Evolutionary conservation across 805 yeast species (phyloP).

Genomic region (Yarrowia sp.): DNA sequence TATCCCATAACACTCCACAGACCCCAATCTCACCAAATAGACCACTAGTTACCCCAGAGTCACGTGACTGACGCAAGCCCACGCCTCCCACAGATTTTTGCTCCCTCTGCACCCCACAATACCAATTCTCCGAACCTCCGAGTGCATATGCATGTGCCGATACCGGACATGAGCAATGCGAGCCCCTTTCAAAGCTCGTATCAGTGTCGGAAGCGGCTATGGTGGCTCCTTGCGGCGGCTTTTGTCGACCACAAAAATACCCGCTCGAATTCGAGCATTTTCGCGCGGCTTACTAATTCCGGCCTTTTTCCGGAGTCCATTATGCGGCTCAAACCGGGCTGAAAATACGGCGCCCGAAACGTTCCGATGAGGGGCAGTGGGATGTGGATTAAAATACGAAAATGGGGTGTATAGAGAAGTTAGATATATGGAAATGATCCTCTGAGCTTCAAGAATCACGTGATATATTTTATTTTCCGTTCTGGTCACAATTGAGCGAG

Average conservation of each 20-base stretch:
- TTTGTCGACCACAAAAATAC: not conserved
- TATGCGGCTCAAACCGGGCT: not conserved
- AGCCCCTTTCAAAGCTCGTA: not conserved
- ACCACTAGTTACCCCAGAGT: too few species aligned
- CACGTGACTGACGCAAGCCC: not conserved
- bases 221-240: not conserved
- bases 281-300: not conserved
- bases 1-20: too few species aligned
- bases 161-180: not conserved
- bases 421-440: not conserved
- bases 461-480: not conserved
- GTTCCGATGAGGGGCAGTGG: slow-evolving; percentile 16
- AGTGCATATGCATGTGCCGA: slow-evolving; percentile 3
- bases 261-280: not conserved
- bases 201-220: not conserved
- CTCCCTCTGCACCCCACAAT: not conserved
- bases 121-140: slow-evolving; percentile 1
- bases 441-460: not conserved
- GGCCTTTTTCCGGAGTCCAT: not conserved
- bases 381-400: not conserved
- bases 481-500: not conserved
- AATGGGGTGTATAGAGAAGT: not conserved
- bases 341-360: not conserved
- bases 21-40: too few species aligned
- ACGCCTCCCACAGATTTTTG: not conserved